These are phyloP conservation scores for Zea luxurians DNA, from an alignment of 176 grass and related monocot genomes.

Conservation along the genomic window DNA sequence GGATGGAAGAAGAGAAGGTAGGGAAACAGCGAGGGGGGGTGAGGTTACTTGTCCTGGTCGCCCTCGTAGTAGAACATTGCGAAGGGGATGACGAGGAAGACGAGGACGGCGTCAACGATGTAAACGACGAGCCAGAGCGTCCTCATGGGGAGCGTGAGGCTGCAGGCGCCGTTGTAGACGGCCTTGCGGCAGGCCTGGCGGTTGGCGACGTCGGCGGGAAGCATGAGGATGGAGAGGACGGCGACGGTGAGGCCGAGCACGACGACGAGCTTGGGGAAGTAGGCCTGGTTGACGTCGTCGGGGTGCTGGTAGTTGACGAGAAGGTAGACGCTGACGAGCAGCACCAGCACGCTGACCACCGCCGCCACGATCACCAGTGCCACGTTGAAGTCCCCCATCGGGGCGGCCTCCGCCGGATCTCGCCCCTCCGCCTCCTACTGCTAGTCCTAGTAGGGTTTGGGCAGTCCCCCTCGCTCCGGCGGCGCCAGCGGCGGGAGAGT, in stretches of 20 bases:
- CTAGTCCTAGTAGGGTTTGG: constrained; percentile 10
- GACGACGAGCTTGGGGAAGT: constrained; percentile 93
- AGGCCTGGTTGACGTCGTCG: constrained; percentile 95
- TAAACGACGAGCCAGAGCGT: constrained; percentile 88
- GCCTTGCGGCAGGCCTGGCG: constrained; percentile 67
- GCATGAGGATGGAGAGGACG: constrained; percentile 96
- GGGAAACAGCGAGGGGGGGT: too few relatives aligned
- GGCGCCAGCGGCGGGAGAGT: constrained; percentile 21
- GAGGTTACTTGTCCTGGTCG: constrained; percentile 86
- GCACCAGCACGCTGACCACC: constrained; percentile 72
- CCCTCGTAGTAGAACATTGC: constrained; percentile 99
- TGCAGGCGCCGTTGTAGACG: constrained; percentile 74
- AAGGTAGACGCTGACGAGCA: constrained; percentile 88
- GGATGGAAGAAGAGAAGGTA: too few relatives aligned
- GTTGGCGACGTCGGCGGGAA: constrained; percentile 97
- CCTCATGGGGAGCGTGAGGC: constrained; percentile 89
- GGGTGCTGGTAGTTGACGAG: constrained; percentile 99
- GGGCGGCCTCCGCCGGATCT: constrained; percentile 37
- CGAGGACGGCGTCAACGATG: constrained; percentile 85
- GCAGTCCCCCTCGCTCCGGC: background rate
- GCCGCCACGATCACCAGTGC: constrained; percentile 90
- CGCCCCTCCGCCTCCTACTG: background rate
- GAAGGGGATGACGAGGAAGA: constrained; percentile 93
- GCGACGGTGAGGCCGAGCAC: constrained; percentile 88
- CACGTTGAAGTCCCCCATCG: constrained; percentile 98